Conservation (phyloP, 345 rosid species). For the Litchi chinensis region DNA sequence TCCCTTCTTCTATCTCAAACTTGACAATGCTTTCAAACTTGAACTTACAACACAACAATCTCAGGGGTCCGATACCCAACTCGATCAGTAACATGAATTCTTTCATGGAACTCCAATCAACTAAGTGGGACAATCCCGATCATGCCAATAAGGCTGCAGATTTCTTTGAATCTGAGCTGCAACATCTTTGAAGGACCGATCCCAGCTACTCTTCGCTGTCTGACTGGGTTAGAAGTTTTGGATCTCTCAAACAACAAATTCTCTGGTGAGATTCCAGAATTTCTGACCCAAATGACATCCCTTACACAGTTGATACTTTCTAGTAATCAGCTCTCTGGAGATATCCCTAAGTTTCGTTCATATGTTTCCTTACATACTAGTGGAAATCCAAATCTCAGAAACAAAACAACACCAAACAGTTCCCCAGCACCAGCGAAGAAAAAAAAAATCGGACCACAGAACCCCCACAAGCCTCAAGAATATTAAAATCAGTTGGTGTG, state of each 20-base stretch:
- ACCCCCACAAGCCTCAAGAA: no score
- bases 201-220: slow-evolving; percentile 37
- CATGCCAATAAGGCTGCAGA: slow-evolving; percentile 65
- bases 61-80: slow-evolving; percentile 62
- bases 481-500: background rate
- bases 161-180: slow-evolving; percentile 72
- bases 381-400: slow-evolving; percentile 45
- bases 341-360: slow-evolving; percentile 27
- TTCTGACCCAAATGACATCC: slow-evolving; percentile 25
- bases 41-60: slow-evolving; percentile 56
- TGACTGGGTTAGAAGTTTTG: slow-evolving; percentile 59
- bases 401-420: background rate
- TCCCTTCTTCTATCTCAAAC: slow-evolving; percentile 57
- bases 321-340: slow-evolving; percentile 61
- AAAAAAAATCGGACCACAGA: no score
- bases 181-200: slow-evolving; percentile 60
- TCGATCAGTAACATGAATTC: slow-evolving; percentile 26
- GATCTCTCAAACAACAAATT: slow-evolving; percentile 72
- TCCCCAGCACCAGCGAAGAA: background rate
- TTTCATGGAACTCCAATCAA: slow-evolving; percentile 68
- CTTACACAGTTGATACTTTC: slow-evolving; percentile 56
- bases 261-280: slow-evolving; percentile 50
- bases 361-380: slow-evolving; percentile 25
- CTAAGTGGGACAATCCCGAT: slow-evolving; percentile 54
- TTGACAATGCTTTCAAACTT: slow-evolving; percentile 39